Evolutionary conservation across 768 basidiomycete species (phyloP).

Genomic region (Leccinum subtestaceum): DNA sequence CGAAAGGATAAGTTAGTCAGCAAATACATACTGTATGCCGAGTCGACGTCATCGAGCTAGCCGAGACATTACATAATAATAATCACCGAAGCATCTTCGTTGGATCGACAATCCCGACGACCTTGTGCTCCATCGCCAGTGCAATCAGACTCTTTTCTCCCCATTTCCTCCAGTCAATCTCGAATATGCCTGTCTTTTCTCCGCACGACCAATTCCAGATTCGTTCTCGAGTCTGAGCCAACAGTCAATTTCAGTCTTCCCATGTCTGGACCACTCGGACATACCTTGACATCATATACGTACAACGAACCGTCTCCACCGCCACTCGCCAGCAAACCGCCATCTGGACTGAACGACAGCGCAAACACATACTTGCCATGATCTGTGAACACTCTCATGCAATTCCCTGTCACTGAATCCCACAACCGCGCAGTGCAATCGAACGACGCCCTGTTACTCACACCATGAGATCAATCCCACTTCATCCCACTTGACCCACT

Average conservation of each 20-base stretch:
- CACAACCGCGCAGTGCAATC: slow-evolving; percentile 79
- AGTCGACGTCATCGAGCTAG: slow-evolving; percentile 11
- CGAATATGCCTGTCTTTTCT: slow-evolving; percentile 66
- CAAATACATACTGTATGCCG: slow-evolving; percentile 3
- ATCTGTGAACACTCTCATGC: slow-evolving; percentile 66
- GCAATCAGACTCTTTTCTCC: slow-evolving; percentile 58
- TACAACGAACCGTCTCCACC: slow-evolving; percentile 76
- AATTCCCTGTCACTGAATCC: slow-evolving; percentile 77
- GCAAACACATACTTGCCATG: slow-evolving; percentile 74
- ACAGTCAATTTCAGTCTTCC: slow-evolving; percentile 6
- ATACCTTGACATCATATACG: slow-evolving; percentile 67
- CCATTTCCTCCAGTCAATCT: slow-evolving; percentile 70
- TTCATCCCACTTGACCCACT: slow-evolving; percentile 24
- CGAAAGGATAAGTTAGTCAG: slow-evolving; percentile 14
- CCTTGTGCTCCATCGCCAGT: slow-evolving; percentile 62
- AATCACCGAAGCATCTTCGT: slow-evolving; percentile 31
- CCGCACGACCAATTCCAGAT: slow-evolving; percentile 66
- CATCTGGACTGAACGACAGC: slow-evolving; percentile 72
- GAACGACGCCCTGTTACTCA: slow-evolving; percentile 61
- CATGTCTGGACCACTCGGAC: slow-evolving; percentile 30
- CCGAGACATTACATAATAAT: slow-evolving; percentile 3
- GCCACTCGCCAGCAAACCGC: slow-evolving; percentile 70
- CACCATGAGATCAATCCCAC: slow-evolving; percentile 3
- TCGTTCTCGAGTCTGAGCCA: slow-evolving; percentile 42
- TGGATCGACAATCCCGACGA: slow-evolving; percentile 68